A percentile compares a stretch with the other conserved stretches of the same genome.
Evolutionary conservation across 1,139 yeast species (phyloP).

Genomic region (Kodamaea plutei): DNA sequence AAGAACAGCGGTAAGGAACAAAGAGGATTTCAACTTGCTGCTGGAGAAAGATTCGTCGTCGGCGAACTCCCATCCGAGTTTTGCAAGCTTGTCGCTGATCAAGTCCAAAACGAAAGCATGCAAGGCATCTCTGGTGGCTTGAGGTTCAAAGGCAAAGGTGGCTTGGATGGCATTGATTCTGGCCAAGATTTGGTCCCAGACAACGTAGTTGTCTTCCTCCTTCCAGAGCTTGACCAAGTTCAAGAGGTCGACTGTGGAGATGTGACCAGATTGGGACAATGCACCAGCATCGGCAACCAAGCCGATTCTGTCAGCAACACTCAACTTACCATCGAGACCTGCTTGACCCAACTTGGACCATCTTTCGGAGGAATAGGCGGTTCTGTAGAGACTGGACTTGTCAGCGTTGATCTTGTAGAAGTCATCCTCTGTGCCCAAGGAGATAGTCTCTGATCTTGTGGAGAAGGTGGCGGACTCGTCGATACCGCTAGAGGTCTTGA

Average conservation of each 20-base stretch:
- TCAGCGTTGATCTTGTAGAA: conserved; percentile 78
- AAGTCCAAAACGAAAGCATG: conserved; percentile 57
- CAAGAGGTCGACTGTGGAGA: conserved; percentile 62
- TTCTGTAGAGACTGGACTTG: conserved; percentile 80
- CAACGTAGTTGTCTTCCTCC: conserved; percentile 64
- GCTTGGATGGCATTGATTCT: conserved; percentile 53
- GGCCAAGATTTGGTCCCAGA: conserved; percentile 68
- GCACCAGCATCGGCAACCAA: conserved; percentile 80
- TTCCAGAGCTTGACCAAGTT: conserved; percentile 66
- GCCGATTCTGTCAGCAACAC: conserved; percentile 83
- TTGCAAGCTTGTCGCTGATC: conserved; percentile 52
- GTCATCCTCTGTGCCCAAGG: conserved; percentile 30
- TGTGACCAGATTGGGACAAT: conserved; percentile 68
- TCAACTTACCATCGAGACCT: conserved; percentile 58
- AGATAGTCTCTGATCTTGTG: conserved; percentile 48
- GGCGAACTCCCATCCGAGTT: conserved; percentile 67
- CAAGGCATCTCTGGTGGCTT: conserved; percentile 51
- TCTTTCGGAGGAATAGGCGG: conserved; percentile 71
- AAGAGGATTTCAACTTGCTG: conserved; percentile 69
- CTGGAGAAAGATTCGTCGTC: conserved; percentile 62
- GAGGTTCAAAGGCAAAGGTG: conserved; percentile 71
- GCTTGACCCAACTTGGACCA: conserved; percentile 72
- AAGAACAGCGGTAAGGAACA: conserved; percentile 67
- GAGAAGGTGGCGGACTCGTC: conserved; percentile 52
- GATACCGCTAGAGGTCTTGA: conserved; percentile 63